Base-by-base conservation (phyloP, 1,139 yeast species). In the Suhomyces bolitotheri region DNA sequence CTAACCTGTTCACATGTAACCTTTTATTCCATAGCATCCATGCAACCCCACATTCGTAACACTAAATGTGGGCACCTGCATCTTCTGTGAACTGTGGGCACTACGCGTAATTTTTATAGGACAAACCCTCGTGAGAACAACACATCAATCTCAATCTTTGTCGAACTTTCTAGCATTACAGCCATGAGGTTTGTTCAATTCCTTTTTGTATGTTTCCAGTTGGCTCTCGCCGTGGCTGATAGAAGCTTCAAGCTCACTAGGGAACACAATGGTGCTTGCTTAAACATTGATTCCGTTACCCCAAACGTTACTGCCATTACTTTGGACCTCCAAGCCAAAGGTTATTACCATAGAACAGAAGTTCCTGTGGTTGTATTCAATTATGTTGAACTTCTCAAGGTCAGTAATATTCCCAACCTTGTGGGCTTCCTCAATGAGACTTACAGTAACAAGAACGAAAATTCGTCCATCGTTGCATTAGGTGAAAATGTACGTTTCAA, bases 311-410 rank as follows among this genome's bases (percentile, higher is more conserved):
- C 50, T 11, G 15, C 34, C 11, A 16, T 46, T 21, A 12, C 30
- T 2, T 22, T 46, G 12, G 37, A 34, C 25, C 34, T 45, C 29
- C 17, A 20, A 10, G 34, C 30, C 8, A 25, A 31, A 13, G 24
- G 14, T 7, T 14, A 27, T 21, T 33, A 30, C 32, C 15, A 31
- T 12, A 26, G 33, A 5, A 41, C 43, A 9, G 37, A 36, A 17
- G 27, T 44, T 12, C 50, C 51, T 3, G 34, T 44, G 20, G 26
- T 45, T 10, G 27, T 47, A n/a, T 47, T 45, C 43, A 36, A 44
- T 34, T 47, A 45, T 39, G 27, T 35, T 33, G 51, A 47, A 17
- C 28, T 45, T 16, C 20, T 20, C 17, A 41, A 39, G 28, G 34
- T 40, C 26, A 22, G 27, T 11, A 45, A 45, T 27, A 20, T 47